A percentile compares a stretch with the other conserved stretches of the same genome.
Conservation (phyloP, 2,329 filamentous ascomycete genomes). For the Pseudogymnoascus sp. region DNA sequence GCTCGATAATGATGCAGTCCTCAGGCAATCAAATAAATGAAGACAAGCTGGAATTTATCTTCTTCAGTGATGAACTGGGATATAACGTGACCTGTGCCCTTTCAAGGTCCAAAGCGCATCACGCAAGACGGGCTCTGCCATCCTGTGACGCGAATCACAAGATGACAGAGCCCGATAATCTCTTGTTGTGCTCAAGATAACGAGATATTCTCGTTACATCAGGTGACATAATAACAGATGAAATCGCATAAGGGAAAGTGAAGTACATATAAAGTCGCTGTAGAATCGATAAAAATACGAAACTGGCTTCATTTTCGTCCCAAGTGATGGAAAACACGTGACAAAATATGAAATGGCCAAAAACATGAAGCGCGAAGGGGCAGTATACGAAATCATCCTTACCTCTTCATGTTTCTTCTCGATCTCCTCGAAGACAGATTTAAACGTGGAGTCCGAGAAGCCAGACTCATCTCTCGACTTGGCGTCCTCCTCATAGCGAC, state of each 20-base stretch:
- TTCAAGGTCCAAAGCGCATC: background rate
- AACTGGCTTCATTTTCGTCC: background rate
- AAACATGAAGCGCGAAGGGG: background rate
- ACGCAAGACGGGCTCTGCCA: background rate
- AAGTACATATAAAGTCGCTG: background rate
- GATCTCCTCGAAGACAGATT: conserved; percentile 68
- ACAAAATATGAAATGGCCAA: background rate
- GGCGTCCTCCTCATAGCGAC: conserved; percentile 66
- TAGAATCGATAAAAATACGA: background rate
- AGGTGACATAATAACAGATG: background rate
- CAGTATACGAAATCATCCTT: conserved; percentile 26
- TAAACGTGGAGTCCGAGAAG: conserved; percentile 62
- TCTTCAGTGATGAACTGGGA: background rate
- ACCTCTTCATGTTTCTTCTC: conserved; percentile 60
- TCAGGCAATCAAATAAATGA: conserved; percentile 6
- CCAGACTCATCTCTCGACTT: conserved; percentile 50
- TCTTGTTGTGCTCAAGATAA: background rate
- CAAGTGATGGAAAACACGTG: background rate
- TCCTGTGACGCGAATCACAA: background rate
- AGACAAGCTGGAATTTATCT: background rate
- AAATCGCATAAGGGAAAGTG: background rate
- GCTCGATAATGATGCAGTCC: conserved; percentile 12
- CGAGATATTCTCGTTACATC: background rate
- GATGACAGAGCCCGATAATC: background rate
- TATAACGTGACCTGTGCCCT: background rate